Percentiles rank a stretch among this genome's conserved stretches.
Conservation (phyloP, 768 basidiomycete genomes). For the Cystobasidium tubakii region DNA sequence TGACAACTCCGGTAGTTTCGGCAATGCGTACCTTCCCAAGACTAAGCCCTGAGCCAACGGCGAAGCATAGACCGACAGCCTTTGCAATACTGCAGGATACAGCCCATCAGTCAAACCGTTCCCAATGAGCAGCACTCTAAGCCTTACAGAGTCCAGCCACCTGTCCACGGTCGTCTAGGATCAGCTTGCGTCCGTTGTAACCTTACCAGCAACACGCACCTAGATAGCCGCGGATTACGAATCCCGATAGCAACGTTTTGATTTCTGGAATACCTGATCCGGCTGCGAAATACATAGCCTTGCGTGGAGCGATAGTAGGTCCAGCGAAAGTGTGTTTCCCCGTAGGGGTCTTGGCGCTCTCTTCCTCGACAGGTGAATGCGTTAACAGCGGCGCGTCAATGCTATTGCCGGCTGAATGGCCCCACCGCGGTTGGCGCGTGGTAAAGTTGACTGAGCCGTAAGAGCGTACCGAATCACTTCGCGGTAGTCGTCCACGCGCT, state of each 20-base stretch:
- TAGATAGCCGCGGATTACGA: constrained; percentile 95
- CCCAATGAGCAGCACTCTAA: background rate
- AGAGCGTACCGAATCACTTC: constrained; percentile 41
- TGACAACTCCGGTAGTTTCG: no score
- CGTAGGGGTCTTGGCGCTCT: background rate
- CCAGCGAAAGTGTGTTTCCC: background rate
- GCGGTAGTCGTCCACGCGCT: constrained; percentile 37
- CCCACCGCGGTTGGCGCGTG: background rate
- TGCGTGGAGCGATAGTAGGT: constrained; percentile 34
- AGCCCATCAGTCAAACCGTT: background rate
- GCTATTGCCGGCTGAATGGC: constrained; percentile 15
- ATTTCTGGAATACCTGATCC: constrained; percentile 96
- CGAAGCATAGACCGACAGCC: constrained; percentile 75
- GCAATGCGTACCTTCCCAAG: constrained; percentile 56
- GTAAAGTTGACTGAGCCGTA: constrained; percentile 23
- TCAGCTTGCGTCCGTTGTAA: no score
- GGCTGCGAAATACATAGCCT: constrained; percentile 56
- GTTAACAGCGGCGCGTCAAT: background rate
- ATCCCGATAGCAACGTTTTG: constrained; percentile 88
- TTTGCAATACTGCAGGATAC: constrained; percentile 59
- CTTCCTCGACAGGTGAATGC: background rate
- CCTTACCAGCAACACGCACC: no score
- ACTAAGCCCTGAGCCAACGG: constrained; percentile 85
- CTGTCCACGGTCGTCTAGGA: background rate
- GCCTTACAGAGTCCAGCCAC: background rate